Evolutionary conservation across 2,329 filamentous ascomycete genomes (phyloP).

Genomic region (Leptographium lundbergii): DNA sequence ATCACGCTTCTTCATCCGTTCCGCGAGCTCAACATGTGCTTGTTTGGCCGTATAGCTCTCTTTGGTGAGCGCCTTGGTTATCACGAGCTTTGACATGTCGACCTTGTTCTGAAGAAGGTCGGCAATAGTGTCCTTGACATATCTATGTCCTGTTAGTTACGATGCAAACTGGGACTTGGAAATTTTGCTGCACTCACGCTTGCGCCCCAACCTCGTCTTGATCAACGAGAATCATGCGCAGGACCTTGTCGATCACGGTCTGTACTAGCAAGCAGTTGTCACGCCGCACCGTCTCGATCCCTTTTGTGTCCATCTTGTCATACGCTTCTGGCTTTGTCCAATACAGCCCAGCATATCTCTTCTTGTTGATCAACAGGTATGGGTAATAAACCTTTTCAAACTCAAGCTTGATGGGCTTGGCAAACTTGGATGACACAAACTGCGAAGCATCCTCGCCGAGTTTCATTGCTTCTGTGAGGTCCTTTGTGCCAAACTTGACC

Average conservation of each 20-base stretch:
- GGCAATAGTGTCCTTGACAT: conserved; percentile 91
- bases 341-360: conserved; percentile 93
- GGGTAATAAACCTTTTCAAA: conserved; percentile 99
- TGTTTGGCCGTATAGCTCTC: conserved; percentile 83
- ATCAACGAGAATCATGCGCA: conserved; percentile 92
- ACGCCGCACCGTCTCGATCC: conserved; percentile 93
- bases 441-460: conserved; percentile 85
- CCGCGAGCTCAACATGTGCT: conserved; percentile 88
- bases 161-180: no score
- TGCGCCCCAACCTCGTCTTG: conserved; percentile 81
- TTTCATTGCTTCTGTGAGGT: conserved; percentile 82
- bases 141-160: conserved; percentile 43
- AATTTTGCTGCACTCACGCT: conserved; percentile 51
- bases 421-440: conserved; percentile 81
- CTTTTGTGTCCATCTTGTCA: conserved; percentile 99
- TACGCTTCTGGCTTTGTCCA: conserved; percentile 92
- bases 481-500: conserved; percentile 92
- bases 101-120: conserved; percentile 94
- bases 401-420: conserved; percentile 95
- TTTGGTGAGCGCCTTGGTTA: conserved; percentile 93
- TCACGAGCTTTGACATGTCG: conserved; percentile 98
- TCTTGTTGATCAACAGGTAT: conserved; percentile 98
- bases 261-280: conserved; percentile 95
- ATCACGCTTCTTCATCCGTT: conserved; percentile 95
- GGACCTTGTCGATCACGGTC: conserved; percentile 91